phyloP scores from a whole-genome alignment of 2,329 filamentous ascomycete species.

The Penicillium olsonii region DNA sequence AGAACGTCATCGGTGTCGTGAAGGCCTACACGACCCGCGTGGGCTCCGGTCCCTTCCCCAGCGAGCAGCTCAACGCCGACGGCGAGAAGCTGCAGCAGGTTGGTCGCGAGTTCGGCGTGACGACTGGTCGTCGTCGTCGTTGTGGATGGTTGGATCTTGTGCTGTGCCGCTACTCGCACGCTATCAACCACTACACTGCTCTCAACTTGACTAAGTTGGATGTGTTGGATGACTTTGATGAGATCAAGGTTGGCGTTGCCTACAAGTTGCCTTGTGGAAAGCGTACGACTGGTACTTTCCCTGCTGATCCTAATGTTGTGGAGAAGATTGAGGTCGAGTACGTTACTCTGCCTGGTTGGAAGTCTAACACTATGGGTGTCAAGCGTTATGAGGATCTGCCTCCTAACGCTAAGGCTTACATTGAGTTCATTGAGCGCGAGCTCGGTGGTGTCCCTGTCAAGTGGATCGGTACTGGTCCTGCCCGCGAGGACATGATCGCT shows the following conservation, averaged over 20 bases:
- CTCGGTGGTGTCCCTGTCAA: slow-evolving; percentile 59
- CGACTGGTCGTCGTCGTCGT: slow-evolving; percentile 62
- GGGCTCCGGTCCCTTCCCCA: slow-evolving; percentile 63
- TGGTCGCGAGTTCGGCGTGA: slow-evolving; percentile 59
- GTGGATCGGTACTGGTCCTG: slow-evolving; percentile 65
- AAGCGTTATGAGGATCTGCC: slow-evolving; percentile 61
- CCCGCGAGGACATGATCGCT: slow-evolving; percentile 63
- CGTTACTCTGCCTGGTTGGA: slow-evolving; percentile 63
- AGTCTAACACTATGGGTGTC: slow-evolving; percentile 59
- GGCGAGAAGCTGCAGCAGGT: slow-evolving; percentile 60
- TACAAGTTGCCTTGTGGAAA: slow-evolving; percentile 56
- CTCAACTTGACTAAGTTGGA: slow-evolving; percentile 68
- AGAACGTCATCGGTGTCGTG: slow-evolving; percentile 62
- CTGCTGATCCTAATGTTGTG: slow-evolving; percentile 56
- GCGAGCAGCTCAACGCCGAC: slow-evolving; percentile 59
- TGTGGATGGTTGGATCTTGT: slow-evolving; percentile 68
- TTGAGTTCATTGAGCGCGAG: slow-evolving; percentile 62
- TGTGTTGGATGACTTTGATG: slow-evolving; percentile 63
- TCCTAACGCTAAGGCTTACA: slow-evolving; percentile 58
- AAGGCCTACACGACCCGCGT: slow-evolving; percentile 67
- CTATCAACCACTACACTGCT: slow-evolving; percentile 54
- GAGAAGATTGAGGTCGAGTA: slow-evolving; percentile 59
- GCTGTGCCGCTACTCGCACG: slow-evolving; percentile 62
- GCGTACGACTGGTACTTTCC: slow-evolving; percentile 56
- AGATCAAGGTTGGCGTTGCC: slow-evolving; percentile 61